phyloP scores from a whole-genome alignment of 1,139 yeast genomes.

The Saccharomyces hybrid region DNA sequence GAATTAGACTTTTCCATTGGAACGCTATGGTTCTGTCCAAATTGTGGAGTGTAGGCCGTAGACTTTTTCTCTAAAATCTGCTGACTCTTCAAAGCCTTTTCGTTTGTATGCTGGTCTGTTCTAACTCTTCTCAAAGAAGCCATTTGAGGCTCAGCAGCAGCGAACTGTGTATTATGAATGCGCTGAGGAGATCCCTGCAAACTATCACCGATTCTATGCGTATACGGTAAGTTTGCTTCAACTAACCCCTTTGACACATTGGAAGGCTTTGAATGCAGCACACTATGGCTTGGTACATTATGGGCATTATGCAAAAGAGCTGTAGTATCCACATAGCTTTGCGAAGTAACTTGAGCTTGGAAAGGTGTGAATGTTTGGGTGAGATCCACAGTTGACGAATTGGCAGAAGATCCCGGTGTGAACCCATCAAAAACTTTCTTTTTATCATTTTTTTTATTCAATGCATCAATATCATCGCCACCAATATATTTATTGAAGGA shows the following conservation, averaged over 20 bases:
- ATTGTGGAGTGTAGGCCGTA: not conserved
- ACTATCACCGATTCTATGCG: conserved; percentile 10
- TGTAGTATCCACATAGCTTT: conserved; percentile 2
- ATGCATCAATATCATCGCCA: conserved; percentile 54
- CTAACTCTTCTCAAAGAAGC: conserved; percentile 9
- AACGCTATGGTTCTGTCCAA: not conserved
- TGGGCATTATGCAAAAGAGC: conserved; percentile 2
- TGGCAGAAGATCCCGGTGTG: conserved; percentile 47
- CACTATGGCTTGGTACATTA: conserved; percentile 3
- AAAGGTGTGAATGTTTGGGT: conserved; percentile 19
- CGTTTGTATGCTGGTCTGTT: conserved; percentile 8
- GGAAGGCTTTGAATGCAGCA: not conserved
- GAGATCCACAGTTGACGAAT: conserved; percentile 26
- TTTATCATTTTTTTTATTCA: conserved; percentile 19
- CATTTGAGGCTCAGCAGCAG: conserved; percentile 2
- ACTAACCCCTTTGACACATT: not conserved
- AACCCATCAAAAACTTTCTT: conserved; percentile 66
- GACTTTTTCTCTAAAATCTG: not conserved
- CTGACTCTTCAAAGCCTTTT: not conserved
- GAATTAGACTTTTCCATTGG: conserved; percentile 2
- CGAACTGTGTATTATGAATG: conserved; percentile 1
- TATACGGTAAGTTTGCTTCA: not conserved
- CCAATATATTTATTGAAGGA: conserved; percentile 80
- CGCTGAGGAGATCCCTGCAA: conserved; percentile 14
- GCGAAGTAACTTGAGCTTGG: conserved; percentile 6